Evolutionary conservation across 2,329 filamentous ascomycete species (phyloP).

Genomic region (Colletotrichum cordylinicola): DNA sequence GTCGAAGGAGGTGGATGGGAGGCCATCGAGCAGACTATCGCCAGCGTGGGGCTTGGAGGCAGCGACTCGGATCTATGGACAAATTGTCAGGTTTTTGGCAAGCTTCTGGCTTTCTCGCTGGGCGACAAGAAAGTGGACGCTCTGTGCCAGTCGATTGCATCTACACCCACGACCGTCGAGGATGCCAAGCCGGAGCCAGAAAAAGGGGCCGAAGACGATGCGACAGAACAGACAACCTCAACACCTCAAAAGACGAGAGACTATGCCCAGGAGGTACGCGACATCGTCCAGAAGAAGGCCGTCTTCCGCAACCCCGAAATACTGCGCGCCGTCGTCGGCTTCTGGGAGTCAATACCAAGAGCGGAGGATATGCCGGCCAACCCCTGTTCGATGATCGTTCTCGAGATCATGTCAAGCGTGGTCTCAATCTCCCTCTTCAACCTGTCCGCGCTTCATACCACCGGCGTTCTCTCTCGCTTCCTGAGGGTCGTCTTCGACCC

Average conservation of each 20-base stretch:
- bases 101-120: constrained; percentile 80
- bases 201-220: constrained; percentile 28
- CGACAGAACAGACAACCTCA: background rate
- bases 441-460: constrained; percentile 72
- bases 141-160: constrained; percentile 64
- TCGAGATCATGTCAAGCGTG: constrained; percentile 66
- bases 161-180: constrained; percentile 6
- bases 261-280: constrained; percentile 45
- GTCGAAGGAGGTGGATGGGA: constrained; percentile 82
- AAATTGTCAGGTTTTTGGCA: constrained; percentile 79
- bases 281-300: constrained; percentile 56
- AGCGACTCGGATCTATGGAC: constrained; percentile 72
- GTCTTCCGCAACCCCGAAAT: constrained; percentile 67
- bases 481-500: constrained; percentile 65
- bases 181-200: constrained; percentile 26
- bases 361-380: constrained; percentile 48
- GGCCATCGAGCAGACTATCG: constrained; percentile 74
- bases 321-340: constrained; percentile 64
- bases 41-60: constrained; percentile 68
- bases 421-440: constrained; percentile 71
- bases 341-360: constrained; percentile 68
- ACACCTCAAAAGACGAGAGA: constrained; percentile 7
- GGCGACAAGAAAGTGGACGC: constrained; percentile 77
- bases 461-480: constrained; percentile 72
- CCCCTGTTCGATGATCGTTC: constrained; percentile 66